Conservation (phyloP, 1,139 yeast species). For the Lizanozyma gosingica region DNA sequence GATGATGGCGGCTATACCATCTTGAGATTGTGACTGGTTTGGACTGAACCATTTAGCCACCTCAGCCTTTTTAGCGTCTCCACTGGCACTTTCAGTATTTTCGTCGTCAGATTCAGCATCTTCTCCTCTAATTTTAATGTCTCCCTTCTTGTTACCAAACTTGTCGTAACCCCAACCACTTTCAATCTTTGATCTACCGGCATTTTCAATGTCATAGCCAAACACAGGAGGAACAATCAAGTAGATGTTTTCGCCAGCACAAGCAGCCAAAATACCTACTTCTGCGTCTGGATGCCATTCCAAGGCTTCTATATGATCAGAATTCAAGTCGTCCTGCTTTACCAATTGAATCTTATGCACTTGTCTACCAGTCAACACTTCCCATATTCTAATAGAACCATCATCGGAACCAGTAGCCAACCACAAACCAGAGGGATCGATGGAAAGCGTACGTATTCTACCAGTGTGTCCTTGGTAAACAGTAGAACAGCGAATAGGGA, state of each 20-base stretch:
- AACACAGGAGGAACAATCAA: slow-evolving; percentile 84
- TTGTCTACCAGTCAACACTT: slow-evolving; percentile 89
- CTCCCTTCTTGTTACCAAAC: slow-evolving; percentile 46
- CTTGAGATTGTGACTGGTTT: slow-evolving; percentile 42
- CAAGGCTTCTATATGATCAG: slow-evolving; percentile 72
- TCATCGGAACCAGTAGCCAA: slow-evolving; percentile 97
- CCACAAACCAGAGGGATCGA: slow-evolving; percentile 90
- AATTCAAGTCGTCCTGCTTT: slow-evolving; percentile 36
- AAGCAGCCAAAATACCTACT: slow-evolving; percentile 71
- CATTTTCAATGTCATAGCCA: slow-evolving; percentile 80
- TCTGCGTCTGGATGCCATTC: slow-evolving; percentile 85
- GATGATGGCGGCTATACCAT: slow-evolving; percentile 65
- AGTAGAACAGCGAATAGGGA: slow-evolving; percentile 89
- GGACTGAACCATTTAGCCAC: slow-evolving; percentile 87
- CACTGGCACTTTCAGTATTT: slow-evolving; percentile 20
- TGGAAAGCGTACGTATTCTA: slow-evolving; percentile 70
- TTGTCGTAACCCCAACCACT: slow-evolving; percentile 90
- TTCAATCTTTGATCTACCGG: slow-evolving; percentile 71
- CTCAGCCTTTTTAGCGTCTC: slow-evolving; percentile 37
- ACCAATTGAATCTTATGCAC: slow-evolving; percentile 58
- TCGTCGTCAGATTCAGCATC: slow-evolving; percentile 25
- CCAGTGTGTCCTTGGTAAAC: slow-evolving; percentile 76
- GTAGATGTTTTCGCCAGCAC: slow-evolving; percentile 74
- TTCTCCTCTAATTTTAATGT: slow-evolving; percentile 35
- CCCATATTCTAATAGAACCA: slow-evolving; percentile 95